Percentiles rank a stretch among this genome's conserved stretches.
phyloP scores from a whole-genome alignment of 1,284 basidiomycete genomes.

The Ustilago hordei region DNA sequence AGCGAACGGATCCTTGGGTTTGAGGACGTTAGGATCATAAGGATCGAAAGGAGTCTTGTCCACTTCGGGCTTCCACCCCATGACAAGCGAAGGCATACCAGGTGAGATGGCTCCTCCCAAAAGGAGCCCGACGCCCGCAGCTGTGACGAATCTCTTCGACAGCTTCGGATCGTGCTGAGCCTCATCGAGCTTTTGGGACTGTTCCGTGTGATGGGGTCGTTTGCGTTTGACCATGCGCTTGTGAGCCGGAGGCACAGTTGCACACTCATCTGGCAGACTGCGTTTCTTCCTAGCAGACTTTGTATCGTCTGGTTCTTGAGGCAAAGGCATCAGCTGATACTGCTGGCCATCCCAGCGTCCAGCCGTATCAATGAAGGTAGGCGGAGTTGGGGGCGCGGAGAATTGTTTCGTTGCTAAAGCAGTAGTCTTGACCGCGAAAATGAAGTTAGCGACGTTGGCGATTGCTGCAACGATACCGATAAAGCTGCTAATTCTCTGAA shows the following conservation, averaged over 20 bases:
- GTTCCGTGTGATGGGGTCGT: background rate
- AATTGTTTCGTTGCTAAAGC: conserved; percentile 28
- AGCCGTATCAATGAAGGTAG: conserved; percentile 34
- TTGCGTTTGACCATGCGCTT: conserved; percentile 19
- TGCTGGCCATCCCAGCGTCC: conserved; percentile 27
- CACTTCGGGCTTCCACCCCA: background rate
- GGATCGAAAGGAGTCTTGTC: conserved; percentile 40
- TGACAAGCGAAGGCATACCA: background rate
- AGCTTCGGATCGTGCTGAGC: background rate
- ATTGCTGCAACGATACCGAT: conserved; percentile 28
- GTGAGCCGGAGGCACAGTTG: background rate
- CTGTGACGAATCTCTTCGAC: conserved; percentile 10
- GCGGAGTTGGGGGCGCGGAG: conserved; percentile 31
- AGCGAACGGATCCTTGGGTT: conserved; percentile 23
- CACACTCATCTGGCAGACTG: background rate
- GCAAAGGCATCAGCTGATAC: conserved; percentile 19
- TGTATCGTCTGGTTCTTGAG: conserved; percentile 7
- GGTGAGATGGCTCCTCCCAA: conserved; percentile 18
- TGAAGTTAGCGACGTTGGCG: conserved; percentile 32
- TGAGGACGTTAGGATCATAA: conserved; percentile 36
- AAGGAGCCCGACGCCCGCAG: conserved; percentile 4
- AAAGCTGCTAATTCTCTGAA: conserved; percentile 14
- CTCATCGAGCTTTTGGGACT: background rate
- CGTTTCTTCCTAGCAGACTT: conserved; percentile 10
- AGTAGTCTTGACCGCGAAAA: conserved; percentile 38